A percentile compares a stretch with the other conserved stretches of the same genome.
Conservation (phyloP, 345 rosid genomes). For the Populus nigra region DNA sequence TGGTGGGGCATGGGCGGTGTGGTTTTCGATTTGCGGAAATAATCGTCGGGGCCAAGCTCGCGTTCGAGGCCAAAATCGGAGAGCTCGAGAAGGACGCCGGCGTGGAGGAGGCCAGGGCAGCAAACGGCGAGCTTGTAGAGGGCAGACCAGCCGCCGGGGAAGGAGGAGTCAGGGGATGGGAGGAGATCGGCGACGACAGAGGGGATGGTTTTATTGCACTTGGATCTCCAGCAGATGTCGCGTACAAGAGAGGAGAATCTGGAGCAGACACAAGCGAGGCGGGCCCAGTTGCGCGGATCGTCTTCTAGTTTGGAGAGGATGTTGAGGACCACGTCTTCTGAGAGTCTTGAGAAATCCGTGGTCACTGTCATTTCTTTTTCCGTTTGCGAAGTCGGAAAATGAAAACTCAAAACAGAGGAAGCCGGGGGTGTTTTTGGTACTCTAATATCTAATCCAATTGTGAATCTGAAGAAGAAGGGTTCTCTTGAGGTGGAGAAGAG, state of each 20-base stretch:
- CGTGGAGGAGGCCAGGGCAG: conserved; percentile 86
- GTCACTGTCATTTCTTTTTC: conserved; percentile 42
- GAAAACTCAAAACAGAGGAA: not conserved
- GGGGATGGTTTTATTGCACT: conserved; percentile 59
- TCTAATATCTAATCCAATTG: too few species aligned
- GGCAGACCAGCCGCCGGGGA: conserved; percentile 70
- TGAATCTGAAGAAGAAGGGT: too few species aligned
- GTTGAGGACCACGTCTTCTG: conserved; percentile 76
- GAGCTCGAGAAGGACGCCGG: conserved; percentile 84
- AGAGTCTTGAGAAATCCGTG: conserved; percentile 45
- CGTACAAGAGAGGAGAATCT: conserved; percentile 75
- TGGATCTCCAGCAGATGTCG: conserved; percentile 58
- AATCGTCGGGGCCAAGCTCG: conserved; percentile 75
- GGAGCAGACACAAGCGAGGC: conserved; percentile 82
- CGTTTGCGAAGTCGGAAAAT: not conserved
- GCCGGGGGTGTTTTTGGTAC: not conserved
- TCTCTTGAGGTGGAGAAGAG: too few species aligned
- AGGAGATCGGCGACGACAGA: conserved; percentile 65
- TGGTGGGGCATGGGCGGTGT: conserved; percentile 4
- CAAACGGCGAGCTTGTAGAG: conserved; percentile 80
- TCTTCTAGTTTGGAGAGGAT: conserved; percentile 85
- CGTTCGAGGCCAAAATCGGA: conserved; percentile 94
- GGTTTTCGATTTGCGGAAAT: conserved; percentile 21
- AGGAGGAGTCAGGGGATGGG: conserved; percentile 20
- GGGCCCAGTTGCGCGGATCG: conserved; percentile 81